Evolutionary conservation across 2,329 filamentous ascomycete genomes (phyloP).

Genomic region (Alternaria alternata): DNA sequence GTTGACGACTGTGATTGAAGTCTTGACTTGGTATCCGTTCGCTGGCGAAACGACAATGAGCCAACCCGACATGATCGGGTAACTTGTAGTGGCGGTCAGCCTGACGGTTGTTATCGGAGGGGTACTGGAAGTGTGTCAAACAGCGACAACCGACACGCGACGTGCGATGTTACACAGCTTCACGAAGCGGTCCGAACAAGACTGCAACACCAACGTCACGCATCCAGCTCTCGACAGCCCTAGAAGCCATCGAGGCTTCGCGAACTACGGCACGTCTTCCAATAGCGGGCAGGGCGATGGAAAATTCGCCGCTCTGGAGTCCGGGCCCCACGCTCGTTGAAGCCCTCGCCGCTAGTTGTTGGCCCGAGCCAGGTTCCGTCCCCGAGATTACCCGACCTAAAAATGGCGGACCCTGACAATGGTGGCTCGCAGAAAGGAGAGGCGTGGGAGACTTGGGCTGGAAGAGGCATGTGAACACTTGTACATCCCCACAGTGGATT

Average conservation of each 20-base stretch:
- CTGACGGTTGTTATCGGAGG: not conserved
- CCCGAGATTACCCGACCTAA: constrained; percentile 32
- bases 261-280: constrained; percentile 21
- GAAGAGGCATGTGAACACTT: constrained; percentile 35
- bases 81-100: not conserved
- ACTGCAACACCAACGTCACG: not conserved
- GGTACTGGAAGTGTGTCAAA: not conserved
- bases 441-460: constrained; percentile 17
- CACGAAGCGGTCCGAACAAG: not conserved
- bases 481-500: constrained; percentile 30
- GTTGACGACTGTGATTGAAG: not conserved
- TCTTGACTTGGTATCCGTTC: not conserved
- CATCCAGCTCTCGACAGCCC: not conserved
- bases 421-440: constrained; percentile 17
- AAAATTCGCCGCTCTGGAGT: constrained; percentile 29
- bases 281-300: constrained; percentile 23
- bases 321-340: constrained; percentile 20
- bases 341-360: constrained; percentile 24
- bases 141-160: not conserved
- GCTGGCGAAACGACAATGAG: not conserved
- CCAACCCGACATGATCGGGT: not conserved
- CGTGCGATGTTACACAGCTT: not conserved
- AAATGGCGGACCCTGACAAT: constrained; percentile 25
- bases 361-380: constrained; percentile 20
- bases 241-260: constrained; percentile 15